Evolutionary conservation across 106 monocot genomes (phyloP), one percentile per base, ranked within the genome.

Genomic region (Dendrobium officinale): DNA sequence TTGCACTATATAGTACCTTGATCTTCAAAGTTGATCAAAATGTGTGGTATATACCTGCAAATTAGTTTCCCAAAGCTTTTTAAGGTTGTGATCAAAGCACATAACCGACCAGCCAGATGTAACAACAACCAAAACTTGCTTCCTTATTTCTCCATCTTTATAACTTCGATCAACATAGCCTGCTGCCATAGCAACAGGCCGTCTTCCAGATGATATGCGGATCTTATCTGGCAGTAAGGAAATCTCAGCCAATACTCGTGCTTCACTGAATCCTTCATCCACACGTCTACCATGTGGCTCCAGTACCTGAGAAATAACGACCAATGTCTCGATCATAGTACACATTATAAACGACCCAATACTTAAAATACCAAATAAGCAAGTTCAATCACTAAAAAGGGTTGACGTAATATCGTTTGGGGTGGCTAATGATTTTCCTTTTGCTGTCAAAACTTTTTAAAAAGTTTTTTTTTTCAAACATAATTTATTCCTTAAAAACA

Each of bases 21-120:
- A 76, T 54, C 42, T 40, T 49, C 15, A 61, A 42, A 40, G 42
- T 54, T 66, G 19, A 45, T 20, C n/a, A 33, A 43, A 80, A 77
- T 64, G 37, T 59, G 29, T 47, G 11, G 43, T 15, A 42, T 15
- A 70, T 59, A 77, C 96, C 91, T 99, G 98, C 66, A 95, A 82
- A 87, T 99, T 93, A 78, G 83, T 85, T 84, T 98, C 98, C 98
- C 98, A 98, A 0, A 98, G 91, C 80, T 99, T 99, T 82, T 95
- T 99, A 49, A 99, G 86, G 68, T 99, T 99, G 82, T 99, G 98
- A 80, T 95, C 95, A 54, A 95, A 99, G 77, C 98, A 99, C 91
- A 95, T 92, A 48, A 99, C 91, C 17, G 89, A 95, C 98, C 98
- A 99, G 4, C 98, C 92, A 41, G 98, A 99, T 2, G 98, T 99